Percentiles rank a stretch among this genome's conserved stretches.
These are phyloP conservation scores for Tausonia pullulans DNA, from an alignment of 1,284 basidiomycete species.

Conservation along the genomic window DNA sequence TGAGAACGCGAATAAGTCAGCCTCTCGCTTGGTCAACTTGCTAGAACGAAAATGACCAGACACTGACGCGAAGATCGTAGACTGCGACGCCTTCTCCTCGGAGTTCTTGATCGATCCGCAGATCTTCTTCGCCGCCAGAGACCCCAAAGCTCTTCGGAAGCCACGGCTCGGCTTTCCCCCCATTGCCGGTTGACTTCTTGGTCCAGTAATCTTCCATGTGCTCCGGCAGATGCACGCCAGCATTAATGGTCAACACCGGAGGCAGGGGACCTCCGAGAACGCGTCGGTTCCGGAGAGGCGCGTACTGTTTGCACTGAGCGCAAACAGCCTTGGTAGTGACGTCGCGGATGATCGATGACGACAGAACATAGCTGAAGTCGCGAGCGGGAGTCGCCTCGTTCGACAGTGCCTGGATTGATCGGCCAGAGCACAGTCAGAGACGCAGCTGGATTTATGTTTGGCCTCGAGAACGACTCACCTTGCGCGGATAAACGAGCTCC, in stretches of 20 bases:
- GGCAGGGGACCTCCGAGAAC: conserved; percentile 56
- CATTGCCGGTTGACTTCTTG: conserved; percentile 37
- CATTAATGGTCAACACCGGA: conserved; percentile 78
- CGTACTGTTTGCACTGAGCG: conserved; percentile 64
- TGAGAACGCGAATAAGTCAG: background rate
- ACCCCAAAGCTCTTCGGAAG: conserved; percentile 28
- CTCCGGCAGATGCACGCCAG: conserved; percentile 67
- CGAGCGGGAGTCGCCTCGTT: conserved; percentile 43
- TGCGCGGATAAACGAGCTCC: conserved; percentile 81
- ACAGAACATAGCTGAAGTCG: conserved; percentile 62
- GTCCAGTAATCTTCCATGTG: conserved; percentile 59
- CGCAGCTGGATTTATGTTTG: conserved; percentile 2
- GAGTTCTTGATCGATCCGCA: conserved; percentile 35
- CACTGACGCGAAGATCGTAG: conserved; percentile 62
- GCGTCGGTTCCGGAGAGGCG: conserved; percentile 60
- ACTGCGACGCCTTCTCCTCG: conserved; percentile 44
- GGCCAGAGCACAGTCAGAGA: background rate
- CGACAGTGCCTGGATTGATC: conserved; percentile 32
- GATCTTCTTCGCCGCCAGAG: conserved; percentile 26
- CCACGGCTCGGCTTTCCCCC: conserved; percentile 22
- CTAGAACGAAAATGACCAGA: background rate
- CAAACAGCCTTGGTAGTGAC: conserved; percentile 77
- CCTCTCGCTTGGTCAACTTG: background rate
- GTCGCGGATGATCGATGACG: conserved; percentile 66
- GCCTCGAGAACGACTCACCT: conserved; percentile 39